phyloP scores from a whole-genome alignment of 495 filamentous ascomycete genomes.

The Achaetomiella virescens region DNA sequence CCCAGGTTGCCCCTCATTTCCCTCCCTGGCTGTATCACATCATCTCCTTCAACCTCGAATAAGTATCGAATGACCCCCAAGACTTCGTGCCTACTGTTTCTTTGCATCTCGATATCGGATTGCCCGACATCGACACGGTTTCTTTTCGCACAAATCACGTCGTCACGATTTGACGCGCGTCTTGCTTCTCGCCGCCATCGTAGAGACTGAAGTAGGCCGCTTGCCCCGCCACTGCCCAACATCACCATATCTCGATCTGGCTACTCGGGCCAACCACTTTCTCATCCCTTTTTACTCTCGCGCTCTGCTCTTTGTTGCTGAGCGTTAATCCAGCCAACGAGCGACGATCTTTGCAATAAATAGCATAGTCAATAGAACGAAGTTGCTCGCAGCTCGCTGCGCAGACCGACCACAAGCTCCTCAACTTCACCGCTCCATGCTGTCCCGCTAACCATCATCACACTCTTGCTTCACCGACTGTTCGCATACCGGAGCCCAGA shows the following conservation, averaged over 20 bases:
- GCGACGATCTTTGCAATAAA: constrained; percentile 33
- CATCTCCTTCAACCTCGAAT: too few species aligned
- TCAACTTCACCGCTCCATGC: constrained; percentile 9
- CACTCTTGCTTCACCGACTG: neutral
- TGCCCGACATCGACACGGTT: neutral
- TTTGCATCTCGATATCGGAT: neutral
- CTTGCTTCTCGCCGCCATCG: neutral
- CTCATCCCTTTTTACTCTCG: neutral
- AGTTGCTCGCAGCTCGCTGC: constrained; percentile 33
- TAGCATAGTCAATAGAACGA: constrained; percentile 51
- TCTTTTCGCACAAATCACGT: neutral
- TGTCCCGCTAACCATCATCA: constrained; percentile 21
- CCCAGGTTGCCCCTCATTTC: neutral
- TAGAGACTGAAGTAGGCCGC: constrained; percentile 8
- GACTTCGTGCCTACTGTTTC: neutral
- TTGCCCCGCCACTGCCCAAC: constrained; percentile 9
- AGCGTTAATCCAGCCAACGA: neutral
- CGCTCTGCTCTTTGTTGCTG: neutral
- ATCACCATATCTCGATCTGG: neutral
- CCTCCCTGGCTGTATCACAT: neutral
- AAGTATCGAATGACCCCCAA: neutral
- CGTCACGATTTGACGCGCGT: neutral
- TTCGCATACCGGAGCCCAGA: neutral
- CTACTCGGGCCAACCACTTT: neutral
- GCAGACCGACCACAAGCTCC: constrained; percentile 20